Evolutionary conservation across 345 rosid genomes (phyloP).

Genomic region (Gossypium stocksii): DNA sequence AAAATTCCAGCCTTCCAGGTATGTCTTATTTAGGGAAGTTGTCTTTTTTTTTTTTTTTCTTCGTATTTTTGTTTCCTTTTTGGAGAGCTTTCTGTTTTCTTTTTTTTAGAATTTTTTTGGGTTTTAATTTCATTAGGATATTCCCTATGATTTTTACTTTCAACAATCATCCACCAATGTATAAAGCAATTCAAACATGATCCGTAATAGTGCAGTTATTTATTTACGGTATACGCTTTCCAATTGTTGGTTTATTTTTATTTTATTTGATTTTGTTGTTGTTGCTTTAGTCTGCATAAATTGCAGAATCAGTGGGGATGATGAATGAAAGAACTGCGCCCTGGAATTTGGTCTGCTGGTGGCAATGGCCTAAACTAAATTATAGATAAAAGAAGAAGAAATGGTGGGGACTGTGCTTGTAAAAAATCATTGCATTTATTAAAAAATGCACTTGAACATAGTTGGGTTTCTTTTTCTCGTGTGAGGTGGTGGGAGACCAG

Average conservation of each 20-base stretch:
- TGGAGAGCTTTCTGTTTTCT: too few species aligned
- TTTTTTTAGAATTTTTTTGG: not conserved
- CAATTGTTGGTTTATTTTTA: not conserved
- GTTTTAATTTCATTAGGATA: not conserved
- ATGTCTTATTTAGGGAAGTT: too few species aligned
- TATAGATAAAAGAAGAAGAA: slow-evolving; percentile 5
- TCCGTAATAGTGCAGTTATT: not conserved
- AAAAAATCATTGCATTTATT: not conserved
- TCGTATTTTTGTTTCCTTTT: too few species aligned
- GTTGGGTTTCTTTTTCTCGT: not conserved
- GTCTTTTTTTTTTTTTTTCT: too few species aligned
- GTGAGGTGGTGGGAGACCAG: slow-evolving; percentile 19
- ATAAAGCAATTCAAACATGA: slow-evolving; percentile 21
- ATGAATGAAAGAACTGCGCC: slow-evolving; percentile 14
- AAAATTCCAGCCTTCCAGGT: too few species aligned
- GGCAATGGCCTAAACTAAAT: not conserved
- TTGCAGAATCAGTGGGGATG: not conserved
- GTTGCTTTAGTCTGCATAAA: not conserved
- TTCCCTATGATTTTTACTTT: not conserved
- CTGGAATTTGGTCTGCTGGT: slow-evolving; percentile 17
- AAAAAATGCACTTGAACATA: not conserved
- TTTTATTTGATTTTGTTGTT: too few species aligned
- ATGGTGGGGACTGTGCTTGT: not conserved
- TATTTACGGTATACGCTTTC: slow-evolving; percentile 3
- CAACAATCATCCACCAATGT: slow-evolving; percentile 6